Conservation (phyloP, 805 yeast species). For the Starmerella vitae region DNA sequence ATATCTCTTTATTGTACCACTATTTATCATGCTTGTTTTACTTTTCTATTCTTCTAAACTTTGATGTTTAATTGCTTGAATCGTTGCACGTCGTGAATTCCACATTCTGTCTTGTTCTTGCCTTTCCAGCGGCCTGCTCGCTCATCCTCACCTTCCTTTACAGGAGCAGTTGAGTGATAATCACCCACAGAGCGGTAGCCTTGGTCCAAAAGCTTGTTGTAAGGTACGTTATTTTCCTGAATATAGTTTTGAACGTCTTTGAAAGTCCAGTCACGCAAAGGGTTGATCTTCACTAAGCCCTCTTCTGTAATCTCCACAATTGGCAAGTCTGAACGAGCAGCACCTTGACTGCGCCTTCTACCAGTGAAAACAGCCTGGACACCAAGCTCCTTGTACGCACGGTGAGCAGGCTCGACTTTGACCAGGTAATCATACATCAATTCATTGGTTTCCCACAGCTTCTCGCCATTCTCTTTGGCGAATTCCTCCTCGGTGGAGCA, state of each 20-base stretch:
- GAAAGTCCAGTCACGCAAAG: conserved; percentile 74
- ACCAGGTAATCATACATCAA: conserved; percentile 68
- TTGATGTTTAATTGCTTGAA: conserved; percentile 40
- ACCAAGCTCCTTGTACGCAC: conserved; percentile 61
- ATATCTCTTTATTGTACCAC: not conserved
- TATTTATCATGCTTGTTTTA: not conserved
- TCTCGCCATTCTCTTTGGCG: conserved; percentile 52
- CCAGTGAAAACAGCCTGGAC: conserved; percentile 89
- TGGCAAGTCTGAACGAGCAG: conserved; percentile 55
- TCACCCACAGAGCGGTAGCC: conserved; percentile 92
- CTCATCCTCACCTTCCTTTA: conserved; percentile 83
- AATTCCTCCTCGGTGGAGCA: conserved; percentile 50
- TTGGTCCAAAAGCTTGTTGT: conserved; percentile 65
- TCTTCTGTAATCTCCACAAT: conserved; percentile 57
- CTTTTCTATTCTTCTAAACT: not conserved
- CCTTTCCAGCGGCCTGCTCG: conserved; percentile 98
- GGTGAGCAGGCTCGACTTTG: conserved; percentile 82
- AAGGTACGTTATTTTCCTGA: conserved; percentile 61
- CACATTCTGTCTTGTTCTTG: conserved; percentile 83
- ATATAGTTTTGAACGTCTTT: conserved; percentile 56
- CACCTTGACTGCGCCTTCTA: conserved; percentile 81
- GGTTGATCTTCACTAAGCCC: conserved; percentile 74
- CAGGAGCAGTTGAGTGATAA: conserved; percentile 88
- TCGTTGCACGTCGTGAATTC: conserved; percentile 71
- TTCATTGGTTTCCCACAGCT: conserved; percentile 75